Evolutionary conservation across 78 protist genomes (phyloP).

Genomic region (Carpediemonas membranifera): DNA sequence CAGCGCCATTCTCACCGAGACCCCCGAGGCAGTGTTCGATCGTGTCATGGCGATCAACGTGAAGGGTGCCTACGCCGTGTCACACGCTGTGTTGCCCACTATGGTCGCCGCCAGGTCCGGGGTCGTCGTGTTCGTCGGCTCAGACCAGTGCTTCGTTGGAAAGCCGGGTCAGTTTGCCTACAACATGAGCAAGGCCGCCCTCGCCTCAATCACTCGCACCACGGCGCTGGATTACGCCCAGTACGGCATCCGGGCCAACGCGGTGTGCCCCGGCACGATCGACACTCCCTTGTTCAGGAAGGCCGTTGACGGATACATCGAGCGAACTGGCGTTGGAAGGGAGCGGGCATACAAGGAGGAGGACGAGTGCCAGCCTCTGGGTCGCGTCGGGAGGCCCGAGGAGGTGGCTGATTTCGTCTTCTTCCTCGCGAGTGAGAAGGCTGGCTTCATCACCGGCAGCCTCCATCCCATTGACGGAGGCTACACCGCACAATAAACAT

Average conservation of each 20-base stretch:
- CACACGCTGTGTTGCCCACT: too few relatives aligned
- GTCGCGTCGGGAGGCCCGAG: constrained; percentile 27
- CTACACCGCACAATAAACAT: too few relatives aligned
- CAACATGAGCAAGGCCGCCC: constrained; percentile 24
- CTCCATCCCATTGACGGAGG: constrained; percentile 15
- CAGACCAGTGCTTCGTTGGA: too few relatives aligned
- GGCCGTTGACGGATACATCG: constrained; percentile 4
- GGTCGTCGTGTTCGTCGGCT: too few relatives aligned
- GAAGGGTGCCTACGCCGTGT: too few relatives aligned
- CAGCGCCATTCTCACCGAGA: too few relatives aligned
- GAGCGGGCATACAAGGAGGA: neutral
- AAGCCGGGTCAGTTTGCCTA: too few relatives aligned
- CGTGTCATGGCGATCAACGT: too few relatives aligned
- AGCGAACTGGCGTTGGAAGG: neutral
- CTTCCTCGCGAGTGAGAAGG: constrained; percentile 1
- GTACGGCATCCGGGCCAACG: constrained; percentile 23
- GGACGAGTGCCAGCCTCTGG: neutral
- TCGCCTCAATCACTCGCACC: constrained; percentile 14
- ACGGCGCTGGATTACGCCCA: constrained; percentile 23
- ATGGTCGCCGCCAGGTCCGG: too few relatives aligned
- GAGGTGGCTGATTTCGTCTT: constrained; percentile 16
- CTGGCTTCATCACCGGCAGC: constrained; percentile 25
- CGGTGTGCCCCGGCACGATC: constrained; percentile 33
- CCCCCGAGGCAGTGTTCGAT: too few relatives aligned
- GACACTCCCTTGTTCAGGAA: constrained; percentile 10